Conservation (phyloP, 352 stramenopile genomes). For the Phytophthora sp. region DNA sequence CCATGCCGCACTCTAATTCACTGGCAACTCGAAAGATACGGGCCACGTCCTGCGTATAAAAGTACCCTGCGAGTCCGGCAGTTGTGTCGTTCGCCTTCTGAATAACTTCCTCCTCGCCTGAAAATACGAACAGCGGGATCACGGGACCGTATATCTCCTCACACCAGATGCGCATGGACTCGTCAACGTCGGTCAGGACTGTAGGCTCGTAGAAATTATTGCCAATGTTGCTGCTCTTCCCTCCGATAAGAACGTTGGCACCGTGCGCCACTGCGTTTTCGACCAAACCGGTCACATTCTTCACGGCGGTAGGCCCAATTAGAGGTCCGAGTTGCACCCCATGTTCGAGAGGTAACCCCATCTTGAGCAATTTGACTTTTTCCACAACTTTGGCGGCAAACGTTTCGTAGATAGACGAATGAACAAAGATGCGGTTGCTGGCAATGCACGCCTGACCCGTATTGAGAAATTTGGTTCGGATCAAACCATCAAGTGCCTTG, state of each 20-base stretch:
- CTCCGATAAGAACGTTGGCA: slow-evolving; percentile 83
- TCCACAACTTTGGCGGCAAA: slow-evolving; percentile 85
- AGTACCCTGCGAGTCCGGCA: slow-evolving; percentile 93
- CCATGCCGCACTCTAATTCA: slow-evolving; percentile 91
- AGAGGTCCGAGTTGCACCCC: slow-evolving; percentile 91
- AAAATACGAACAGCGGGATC: slow-evolving; percentile 91
- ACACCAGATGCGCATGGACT: slow-evolving; percentile 84
- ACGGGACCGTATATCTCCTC: slow-evolving; percentile 97
- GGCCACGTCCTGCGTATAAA: slow-evolving; percentile 91
- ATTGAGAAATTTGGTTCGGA: slow-evolving; percentile 83
- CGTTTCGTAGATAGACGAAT: slow-evolving; percentile 89
- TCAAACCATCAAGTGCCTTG: slow-evolving; percentile 71
- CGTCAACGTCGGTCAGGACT: slow-evolving; percentile 85
- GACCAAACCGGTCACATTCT: slow-evolving; percentile 86
- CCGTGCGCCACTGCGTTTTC: slow-evolving; percentile 89
- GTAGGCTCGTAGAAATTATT: slow-evolving; percentile 95
- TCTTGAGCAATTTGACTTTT: slow-evolving; percentile 73
- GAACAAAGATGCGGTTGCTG: slow-evolving; percentile 92
- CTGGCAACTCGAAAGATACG: slow-evolving; percentile 85
- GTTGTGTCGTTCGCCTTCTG: slow-evolving; percentile 91
- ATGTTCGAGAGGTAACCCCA: slow-evolving; percentile 83
- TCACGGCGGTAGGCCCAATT: slow-evolving; percentile 90
- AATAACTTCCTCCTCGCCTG: slow-evolving; percentile 94
- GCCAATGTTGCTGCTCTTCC: slow-evolving; percentile 59
- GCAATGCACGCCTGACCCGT: slow-evolving; percentile 82